Evolutionary conservation across 179 eudicot genomes (phyloP).

Genomic region (Actinidia arguta): DNA sequence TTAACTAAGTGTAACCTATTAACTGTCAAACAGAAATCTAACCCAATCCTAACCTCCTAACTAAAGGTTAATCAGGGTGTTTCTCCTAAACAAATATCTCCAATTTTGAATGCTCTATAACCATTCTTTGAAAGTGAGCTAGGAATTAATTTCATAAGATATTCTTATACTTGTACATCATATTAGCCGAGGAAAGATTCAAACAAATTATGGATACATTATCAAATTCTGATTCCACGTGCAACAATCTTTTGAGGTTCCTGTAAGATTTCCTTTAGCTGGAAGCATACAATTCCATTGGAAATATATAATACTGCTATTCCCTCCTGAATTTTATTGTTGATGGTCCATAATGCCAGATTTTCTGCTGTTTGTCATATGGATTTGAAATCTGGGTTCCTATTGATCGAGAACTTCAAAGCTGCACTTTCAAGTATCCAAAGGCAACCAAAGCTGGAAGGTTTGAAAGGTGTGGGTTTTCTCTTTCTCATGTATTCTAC

Average conservation of each 20-base stretch:
- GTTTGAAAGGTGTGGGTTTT: slow-evolving; percentile 62
- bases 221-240: slow-evolving; percentile 70
- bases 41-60: too few relatives aligned
- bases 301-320: not conserved
- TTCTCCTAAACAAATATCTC: too few relatives aligned
- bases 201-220: slow-evolving; percentile 58
- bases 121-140: too few relatives aligned
- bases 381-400: slow-evolving; percentile 71
- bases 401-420: slow-evolving; percentile 72
- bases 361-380: slow-evolving; percentile 73
- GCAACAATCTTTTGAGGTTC: slow-evolving; percentile 70
- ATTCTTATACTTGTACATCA: not conserved
- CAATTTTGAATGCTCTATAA: too few relatives aligned
- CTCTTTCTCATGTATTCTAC: not conserved
- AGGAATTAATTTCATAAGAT: not conserved
- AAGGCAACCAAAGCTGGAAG: slow-evolving; percentile 81
- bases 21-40: too few relatives aligned
- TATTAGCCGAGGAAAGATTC: slow-evolving; percentile 65
- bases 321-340: not conserved
- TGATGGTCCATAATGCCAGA: slow-evolving; percentile 39
- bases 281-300: not conserved
- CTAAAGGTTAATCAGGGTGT: too few relatives aligned
- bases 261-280: slow-evolving; percentile 60
- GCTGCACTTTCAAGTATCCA: slow-evolving; percentile 57
- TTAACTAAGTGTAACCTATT: too few relatives aligned